Evolutionary conservation across 169 alveolate genomes (phyloP).

Genomic region (Plasmodium adleri): DNA sequence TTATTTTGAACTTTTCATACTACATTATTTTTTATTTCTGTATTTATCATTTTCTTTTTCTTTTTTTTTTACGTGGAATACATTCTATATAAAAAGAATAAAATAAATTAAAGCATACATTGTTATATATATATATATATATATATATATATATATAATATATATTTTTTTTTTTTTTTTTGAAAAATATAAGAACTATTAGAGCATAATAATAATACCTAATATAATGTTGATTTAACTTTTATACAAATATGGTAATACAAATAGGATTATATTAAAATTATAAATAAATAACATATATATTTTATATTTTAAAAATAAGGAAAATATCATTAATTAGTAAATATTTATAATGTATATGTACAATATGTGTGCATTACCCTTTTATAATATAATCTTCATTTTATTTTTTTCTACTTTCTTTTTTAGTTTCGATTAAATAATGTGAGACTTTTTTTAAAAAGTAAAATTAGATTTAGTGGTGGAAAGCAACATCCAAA

Average conservation of each 20-base stretch:
- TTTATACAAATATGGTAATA: too few relatives aligned
- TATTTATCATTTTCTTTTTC: too few relatives aligned
- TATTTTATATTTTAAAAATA: not conserved
- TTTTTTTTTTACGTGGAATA: too few relatives aligned
- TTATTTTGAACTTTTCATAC: too few relatives aligned
- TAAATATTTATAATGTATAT: not conserved
- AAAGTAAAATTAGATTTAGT: conserved; percentile 72
- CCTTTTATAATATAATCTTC: not conserved
- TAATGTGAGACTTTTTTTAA: conserved; percentile 74
- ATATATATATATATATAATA: too few relatives aligned
- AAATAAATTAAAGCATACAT: too few relatives aligned
- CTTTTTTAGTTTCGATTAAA: conserved; percentile 69
- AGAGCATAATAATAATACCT: not conserved
- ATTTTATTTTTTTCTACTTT: not conserved
- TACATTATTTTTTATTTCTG: too few relatives aligned
- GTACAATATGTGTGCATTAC: not conserved
- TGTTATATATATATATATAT: too few relatives aligned
- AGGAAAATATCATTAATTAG: not conserved
- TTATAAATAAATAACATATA: too few relatives aligned
- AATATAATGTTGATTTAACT: not conserved
- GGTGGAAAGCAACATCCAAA: conserved; percentile 77
- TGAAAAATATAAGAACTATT: not conserved
- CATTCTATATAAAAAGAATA: too few relatives aligned
- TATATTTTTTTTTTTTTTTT: too few relatives aligned
- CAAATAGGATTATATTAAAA: too few relatives aligned